Base-by-base conservation (phyloP, 306 rosid species). In the Phaseolus lunatus region DNA sequence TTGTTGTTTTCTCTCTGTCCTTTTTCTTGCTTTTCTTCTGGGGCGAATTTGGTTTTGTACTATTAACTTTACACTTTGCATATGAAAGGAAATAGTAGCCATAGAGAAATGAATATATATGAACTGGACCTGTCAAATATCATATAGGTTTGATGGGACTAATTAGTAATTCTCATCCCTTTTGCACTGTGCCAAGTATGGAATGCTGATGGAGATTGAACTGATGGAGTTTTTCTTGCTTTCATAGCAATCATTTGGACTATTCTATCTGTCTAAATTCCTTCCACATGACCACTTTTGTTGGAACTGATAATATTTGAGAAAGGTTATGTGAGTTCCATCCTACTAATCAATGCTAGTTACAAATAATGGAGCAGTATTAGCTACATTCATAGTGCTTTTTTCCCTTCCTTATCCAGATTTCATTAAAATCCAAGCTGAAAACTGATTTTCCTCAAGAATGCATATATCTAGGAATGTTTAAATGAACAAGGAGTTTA, bases 41-140 rank as follows among this genome's bases (percentile, higher is more conserved):
- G 45, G 3, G 45, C 0, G 26, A 64, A 33, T 64, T 64, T 33
- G 48, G 48, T n/a, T 35, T 27, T 18, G 50, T 39, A 18, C 48
- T 37, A 29, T 49, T 45, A 14, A 22, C 23, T 44, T 75, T 33
- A 26, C 20, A 61, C 48, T 45, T 75, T 9, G 23, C 70, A 11
- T 65, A 65, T 29, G 22, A 16, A 63, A 29, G 24, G 11, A 50
- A 33, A 71, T 52, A 63, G 56, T 22, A 48, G 45, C 63, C 16
- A 19, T 12, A 48, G 72, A 63, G 18, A 56, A 64, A 63, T 48
- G 41, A 41, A 76, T 76, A 31, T 76, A 31, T 29, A 15, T 27
- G 19, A 50, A 50, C 27, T 48, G 45, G 53, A 49, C 43, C 27
- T 20, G 65, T 49, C 15, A 48, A 67, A 64, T 75, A 2, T 48